Base-by-base conservation (phyloP, 768 basidiomycete species). In the Macrolepiota dolichaula region DNA sequence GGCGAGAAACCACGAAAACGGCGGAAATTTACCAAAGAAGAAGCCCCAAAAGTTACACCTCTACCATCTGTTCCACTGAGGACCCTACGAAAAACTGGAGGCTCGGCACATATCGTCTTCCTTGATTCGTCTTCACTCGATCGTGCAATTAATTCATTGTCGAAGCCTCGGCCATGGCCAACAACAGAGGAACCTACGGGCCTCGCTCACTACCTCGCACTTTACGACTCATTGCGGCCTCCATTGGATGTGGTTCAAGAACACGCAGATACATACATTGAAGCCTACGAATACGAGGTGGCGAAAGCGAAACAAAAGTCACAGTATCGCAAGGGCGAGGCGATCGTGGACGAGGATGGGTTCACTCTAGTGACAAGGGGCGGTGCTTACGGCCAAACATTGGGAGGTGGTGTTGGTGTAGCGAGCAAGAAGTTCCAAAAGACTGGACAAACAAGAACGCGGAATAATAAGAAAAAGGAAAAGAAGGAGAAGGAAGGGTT, bases 281-380 rank as follows among this genome's bases (percentile, higher is more conserved):
- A 82, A 35, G 76, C 85, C 25, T 94, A 85, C 77, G 95, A 96
- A 68, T 85, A 86, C 69, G 81, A 88, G 61, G 75, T 83, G 42
- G 82, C 84, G 29, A 85, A 84, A 72, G 75, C 75, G 64, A 86
- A 80, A 69, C 84, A 83, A 64, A 80, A 82, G 69, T 83, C 85
- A 24, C 80, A 84, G 69, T 92, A 90, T 68, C 81, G 77, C 65
- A 92, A 92, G 70, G 92, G 92, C 22, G 93, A 94, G 68, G 93
- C 91, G 5, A 80, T 96, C 59, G 91, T 96, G 46, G 95, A 98
- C 71, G 94, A 91, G 62, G 95, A 98, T 63, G 95, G 95, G 2
- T 98, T 96, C 72, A 96, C 94, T 11, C 83, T 98, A 12, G 95
- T 98, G 37, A 91, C 89, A n/a, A 82, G 95, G 38, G 92, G 94